phyloP scores from a whole-genome alignment of 2,329 filamentous ascomycete genomes.

The Stachybotrys chlorohalonatus region DNA sequence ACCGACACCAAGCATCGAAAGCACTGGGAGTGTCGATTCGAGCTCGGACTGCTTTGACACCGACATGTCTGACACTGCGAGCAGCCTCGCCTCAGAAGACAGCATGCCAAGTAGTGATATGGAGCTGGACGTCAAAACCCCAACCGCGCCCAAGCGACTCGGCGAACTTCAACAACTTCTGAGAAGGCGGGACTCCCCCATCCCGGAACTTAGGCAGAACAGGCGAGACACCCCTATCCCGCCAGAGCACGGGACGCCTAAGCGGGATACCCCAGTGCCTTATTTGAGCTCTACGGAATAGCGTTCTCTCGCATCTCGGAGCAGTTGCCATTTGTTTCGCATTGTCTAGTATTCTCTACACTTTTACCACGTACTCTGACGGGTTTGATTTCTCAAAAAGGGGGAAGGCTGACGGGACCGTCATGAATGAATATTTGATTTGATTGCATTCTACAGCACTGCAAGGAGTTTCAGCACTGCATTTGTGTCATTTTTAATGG shows the following conservation, averaged over 20 bases:
- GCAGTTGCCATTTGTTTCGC: too few species aligned
- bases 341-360: too few species aligned
- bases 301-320: too few species aligned
- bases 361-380: too few species aligned
- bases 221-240: slow-evolving; percentile 2
- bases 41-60: slow-evolving; percentile 26
- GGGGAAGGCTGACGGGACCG: too few species aligned
- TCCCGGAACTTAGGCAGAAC: slow-evolving; percentile 8
- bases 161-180: slow-evolving; percentile 1
- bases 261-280: slow-evolving; percentile 7
- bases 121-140: slow-evolving; percentile 30
- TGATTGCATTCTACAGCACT: too few species aligned
- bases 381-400: too few species aligned
- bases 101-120: slow-evolving; percentile 18
- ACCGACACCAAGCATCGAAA: slow-evolving; percentile 33
- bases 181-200: slow-evolving; percentile 12
- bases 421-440: too few species aligned
- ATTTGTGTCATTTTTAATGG: too few species aligned
- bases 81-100: slow-evolving; percentile 27
- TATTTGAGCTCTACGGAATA: not conserved
- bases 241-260: not conserved
- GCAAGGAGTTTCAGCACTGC: too few species aligned
- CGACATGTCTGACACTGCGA: slow-evolving; percentile 38
- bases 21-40: slow-evolving; percentile 27
- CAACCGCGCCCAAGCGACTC: slow-evolving; percentile 17